These are phyloP conservation scores for Cercophora samala DNA, from an alignment of 495 filamentous ascomycete species.

Conservation along the genomic window DNA sequence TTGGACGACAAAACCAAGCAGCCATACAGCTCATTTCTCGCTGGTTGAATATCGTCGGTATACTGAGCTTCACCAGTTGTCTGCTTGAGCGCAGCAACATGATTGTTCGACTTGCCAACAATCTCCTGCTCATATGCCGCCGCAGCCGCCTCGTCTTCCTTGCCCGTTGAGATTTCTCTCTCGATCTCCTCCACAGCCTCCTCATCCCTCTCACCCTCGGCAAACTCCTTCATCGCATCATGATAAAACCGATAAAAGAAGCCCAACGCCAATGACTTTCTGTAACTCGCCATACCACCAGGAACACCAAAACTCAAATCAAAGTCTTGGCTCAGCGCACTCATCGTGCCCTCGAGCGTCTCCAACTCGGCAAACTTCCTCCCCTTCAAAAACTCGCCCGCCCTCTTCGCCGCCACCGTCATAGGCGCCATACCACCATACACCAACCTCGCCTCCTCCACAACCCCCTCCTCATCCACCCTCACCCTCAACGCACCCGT, in stretches of 20 bases:
- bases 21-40: conserved; percentile 84
- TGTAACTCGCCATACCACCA: conserved; percentile 93
- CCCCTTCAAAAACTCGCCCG: conserved; percentile 65
- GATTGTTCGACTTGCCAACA: conserved; percentile 74
- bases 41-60: conserved; percentile 87
- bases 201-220: conserved; percentile 52
- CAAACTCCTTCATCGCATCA: conserved; percentile 46
- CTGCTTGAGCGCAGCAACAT: conserved; percentile 92
- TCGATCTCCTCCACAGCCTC: conserved; percentile 66
- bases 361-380: conserved; percentile 75
- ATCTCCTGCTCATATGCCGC: conserved; percentile 69
- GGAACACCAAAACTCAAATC: conserved; percentile 81
- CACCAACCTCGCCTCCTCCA: conserved; percentile 69
- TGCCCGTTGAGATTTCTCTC: conserved; percentile 59
- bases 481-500: conserved; percentile 74
- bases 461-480: conserved; percentile 60
- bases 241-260: conserved; percentile 93
- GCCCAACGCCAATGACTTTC: conserved; percentile 81
- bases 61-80: conserved; percentile 93
- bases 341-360: conserved; percentile 85
- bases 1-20: conserved; percentile 85
- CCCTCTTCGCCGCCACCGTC: conserved; percentile 77
- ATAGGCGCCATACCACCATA: conserved; percentile 90
- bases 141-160: conserved; percentile 57
- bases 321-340: conserved; percentile 81